Percentiles rank a stretch among this genome's conserved stretches.
Conservation (phyloP, 1,139 yeast genomes). For the Candida smagusa region DNA sequence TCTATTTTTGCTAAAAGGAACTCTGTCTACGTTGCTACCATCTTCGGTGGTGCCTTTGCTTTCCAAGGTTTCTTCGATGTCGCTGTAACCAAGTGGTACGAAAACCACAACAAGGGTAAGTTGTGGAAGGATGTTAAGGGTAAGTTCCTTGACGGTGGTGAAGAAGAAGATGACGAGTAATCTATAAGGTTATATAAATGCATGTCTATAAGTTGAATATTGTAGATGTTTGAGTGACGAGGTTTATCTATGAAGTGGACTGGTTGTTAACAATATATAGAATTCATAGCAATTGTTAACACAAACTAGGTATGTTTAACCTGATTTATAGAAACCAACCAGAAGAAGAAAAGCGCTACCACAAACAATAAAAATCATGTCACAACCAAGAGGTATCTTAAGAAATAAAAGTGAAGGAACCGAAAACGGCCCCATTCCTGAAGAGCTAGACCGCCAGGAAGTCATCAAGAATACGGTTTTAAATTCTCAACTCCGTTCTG, state of each 20-base stretch:
- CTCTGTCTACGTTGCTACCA: conserved; percentile 82
- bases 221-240: neutral
- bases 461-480: conserved; percentile 43
- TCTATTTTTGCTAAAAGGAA: conserved; percentile 76
- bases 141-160: conserved; percentile 57
- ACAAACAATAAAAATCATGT: conserved; percentile 9
- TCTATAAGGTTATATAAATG: neutral
- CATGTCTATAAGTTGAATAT: neutral
- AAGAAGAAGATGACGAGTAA: conserved; percentile 48
- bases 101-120: conserved; percentile 87
- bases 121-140: conserved; percentile 94
- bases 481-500: conserved; percentile 35
- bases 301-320: too few species aligned
- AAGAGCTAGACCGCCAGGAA: conserved; percentile 40
- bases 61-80: conserved; percentile 85
- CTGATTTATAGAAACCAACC: too few species aligned
- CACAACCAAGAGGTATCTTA: conserved; percentile 42
- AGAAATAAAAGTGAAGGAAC: conserved; percentile 29
- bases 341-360: too few species aligned
- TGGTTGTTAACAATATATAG: too few species aligned
- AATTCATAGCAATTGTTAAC: too few species aligned
- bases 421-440: conserved; percentile 11
- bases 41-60: conserved; percentile 83
- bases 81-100: conserved; percentile 79
- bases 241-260: too few species aligned